These are phyloP conservation scores for Thinopyrum elongatum DNA, from an alignment of 176 grass and related monocot genomes.

Conservation along the genomic window DNA sequence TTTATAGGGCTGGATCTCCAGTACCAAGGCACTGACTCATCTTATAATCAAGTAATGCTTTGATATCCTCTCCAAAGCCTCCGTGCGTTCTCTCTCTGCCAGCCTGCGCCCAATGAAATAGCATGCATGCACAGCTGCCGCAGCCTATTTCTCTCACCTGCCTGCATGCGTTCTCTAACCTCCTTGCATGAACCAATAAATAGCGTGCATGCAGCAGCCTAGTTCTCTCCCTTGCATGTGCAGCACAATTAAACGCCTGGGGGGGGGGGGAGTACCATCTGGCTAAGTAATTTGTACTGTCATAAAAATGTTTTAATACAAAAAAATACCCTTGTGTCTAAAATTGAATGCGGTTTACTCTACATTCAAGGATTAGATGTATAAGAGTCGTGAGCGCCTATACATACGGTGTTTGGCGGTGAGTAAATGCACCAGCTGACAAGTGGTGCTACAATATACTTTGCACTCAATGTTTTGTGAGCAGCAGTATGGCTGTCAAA, in stretches of 20 bases:
- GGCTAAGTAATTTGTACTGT: neutral
- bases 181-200: neutral
- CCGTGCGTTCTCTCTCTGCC: neutral
- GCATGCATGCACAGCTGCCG: neutral
- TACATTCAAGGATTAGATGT: neutral
- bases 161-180: neutral
- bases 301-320: neutral
- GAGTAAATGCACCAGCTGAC: conserved; percentile 34
- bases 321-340: neutral
- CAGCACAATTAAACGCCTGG: neutral
- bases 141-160: neutral
- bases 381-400: neutral
- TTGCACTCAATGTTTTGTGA: conserved; percentile 18
- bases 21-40: neutral
- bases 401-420: neutral
- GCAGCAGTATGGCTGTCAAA: conserved; percentile 17
- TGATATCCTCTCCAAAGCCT: neutral
- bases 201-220: neutral
- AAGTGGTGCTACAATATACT: conserved; percentile 13
- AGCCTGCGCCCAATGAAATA: neutral
- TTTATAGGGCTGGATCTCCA: neutral
- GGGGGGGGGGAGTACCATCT: neutral
- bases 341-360: neutral
- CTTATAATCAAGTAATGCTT: neutral
- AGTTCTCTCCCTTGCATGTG: neutral